A percentile compares a stretch with the other conserved stretches of the same genome.
Conservation (phyloP, 2,329 filamentous ascomycete genomes). For the Fusarium subglutinans region DNA sequence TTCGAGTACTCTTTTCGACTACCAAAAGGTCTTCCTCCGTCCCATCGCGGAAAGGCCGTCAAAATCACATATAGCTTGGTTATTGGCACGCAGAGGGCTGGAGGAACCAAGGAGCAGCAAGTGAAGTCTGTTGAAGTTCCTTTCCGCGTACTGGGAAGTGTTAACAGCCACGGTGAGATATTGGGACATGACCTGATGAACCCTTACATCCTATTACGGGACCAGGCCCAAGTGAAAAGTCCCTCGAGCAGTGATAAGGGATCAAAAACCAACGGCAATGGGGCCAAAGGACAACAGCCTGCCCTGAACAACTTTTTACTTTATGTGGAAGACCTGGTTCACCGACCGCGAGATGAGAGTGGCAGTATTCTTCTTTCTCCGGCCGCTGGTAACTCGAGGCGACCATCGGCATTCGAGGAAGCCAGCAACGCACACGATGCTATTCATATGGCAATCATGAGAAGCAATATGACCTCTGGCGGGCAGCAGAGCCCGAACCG, state of each 20-base stretch:
- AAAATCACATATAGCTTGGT: constrained; percentile 93
- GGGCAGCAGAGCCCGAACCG: constrained; percentile 87
- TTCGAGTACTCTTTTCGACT: constrained; percentile 89
- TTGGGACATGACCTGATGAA: constrained; percentile 94
- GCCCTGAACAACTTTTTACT: constrained; percentile 74
- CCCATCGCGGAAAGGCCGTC: constrained; percentile 89
- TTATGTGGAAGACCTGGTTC: constrained; percentile 80
- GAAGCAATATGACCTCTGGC: constrained; percentile 74
- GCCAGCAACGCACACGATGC: constrained; percentile 78
- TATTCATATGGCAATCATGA: constrained; percentile 90
- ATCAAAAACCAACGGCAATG: constrained; percentile 43
- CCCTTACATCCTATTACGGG: constrained; percentile 88
- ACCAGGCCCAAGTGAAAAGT: constrained; percentile 75
- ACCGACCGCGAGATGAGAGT: constrained; percentile 63
- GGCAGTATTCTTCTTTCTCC: constrained; percentile 75
- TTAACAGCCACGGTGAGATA: constrained; percentile 87
- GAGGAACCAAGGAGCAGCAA: constrained; percentile 79
- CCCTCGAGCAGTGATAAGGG: constrained; percentile 40
- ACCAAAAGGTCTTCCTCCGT: constrained; percentile 89
- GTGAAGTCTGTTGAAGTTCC: constrained; percentile 92
- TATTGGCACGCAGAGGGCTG: constrained; percentile 89
- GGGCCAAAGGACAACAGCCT: constrained; percentile 45
- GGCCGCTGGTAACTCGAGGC: constrained; percentile 63
- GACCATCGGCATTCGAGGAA: constrained; percentile 65
- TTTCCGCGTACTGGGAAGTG: constrained; percentile 91